A percentile compares a stretch with the other conserved stretches of the same genome.
Conservation (phyloP, 1,284 basidiomycete species). For the Cystobasidiaceae sp. region DNA sequence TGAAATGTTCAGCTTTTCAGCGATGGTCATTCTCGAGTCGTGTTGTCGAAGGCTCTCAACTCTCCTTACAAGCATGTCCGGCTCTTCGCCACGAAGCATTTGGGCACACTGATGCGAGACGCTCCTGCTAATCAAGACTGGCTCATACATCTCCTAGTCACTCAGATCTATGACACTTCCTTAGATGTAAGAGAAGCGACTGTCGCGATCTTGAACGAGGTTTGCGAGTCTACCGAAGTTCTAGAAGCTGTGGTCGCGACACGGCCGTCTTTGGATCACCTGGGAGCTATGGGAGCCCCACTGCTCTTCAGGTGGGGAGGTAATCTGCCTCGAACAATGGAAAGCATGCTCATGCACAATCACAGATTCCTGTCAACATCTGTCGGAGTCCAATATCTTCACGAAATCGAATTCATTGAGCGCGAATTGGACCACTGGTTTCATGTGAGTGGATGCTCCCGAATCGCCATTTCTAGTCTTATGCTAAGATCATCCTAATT, state of each 20-base stretch:
- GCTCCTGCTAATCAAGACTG: slow-evolving; percentile 62
- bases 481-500: neutral
- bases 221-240: slow-evolving; percentile 68
- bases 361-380: slow-evolving; percentile 88
- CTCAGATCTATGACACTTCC: slow-evolving; percentile 89
- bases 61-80: slow-evolving; percentile 88
- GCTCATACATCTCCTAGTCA: slow-evolving; percentile 81
- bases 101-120: slow-evolving; percentile 53
- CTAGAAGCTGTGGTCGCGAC: slow-evolving; percentile 88
- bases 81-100: slow-evolving; percentile 77
- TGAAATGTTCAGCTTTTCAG: slow-evolving; percentile 50
- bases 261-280: slow-evolving; percentile 88
- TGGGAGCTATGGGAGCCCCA: slow-evolving; percentile 86
- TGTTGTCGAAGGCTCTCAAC: slow-evolving; percentile 86
- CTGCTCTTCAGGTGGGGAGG: slow-evolving; percentile 70
- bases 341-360: neutral
- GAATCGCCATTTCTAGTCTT: neutral
- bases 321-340: neutral
- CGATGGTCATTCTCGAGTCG: slow-evolving; percentile 84
- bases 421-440: slow-evolving; percentile 95
- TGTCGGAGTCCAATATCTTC: slow-evolving; percentile 84
- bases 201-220: slow-evolving; percentile 80
- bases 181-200: slow-evolving; percentile 85
- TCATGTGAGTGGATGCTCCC: slow-evolving; percentile 56
- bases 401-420: slow-evolving; percentile 85